Percentiles rank a stretch among this genome's conserved stretches.
phyloP scores from a whole-genome alignment of 2,329 filamentous ascomycete species.

The Ophidiomyces ophidiicola region DNA sequence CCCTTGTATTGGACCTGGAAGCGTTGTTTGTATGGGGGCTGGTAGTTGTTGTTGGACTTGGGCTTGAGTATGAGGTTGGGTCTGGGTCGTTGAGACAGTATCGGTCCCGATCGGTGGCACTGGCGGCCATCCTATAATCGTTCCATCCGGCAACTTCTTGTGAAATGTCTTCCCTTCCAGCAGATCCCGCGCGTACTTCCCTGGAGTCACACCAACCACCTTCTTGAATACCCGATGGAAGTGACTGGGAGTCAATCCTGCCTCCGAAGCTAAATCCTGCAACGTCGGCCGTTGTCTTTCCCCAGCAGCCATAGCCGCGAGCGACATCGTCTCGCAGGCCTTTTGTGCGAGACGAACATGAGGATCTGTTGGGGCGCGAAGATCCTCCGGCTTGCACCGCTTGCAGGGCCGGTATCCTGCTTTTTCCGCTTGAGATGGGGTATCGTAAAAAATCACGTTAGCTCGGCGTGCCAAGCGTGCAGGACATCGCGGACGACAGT shows the following conservation, averaged over 20 bases:
- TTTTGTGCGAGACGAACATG: constrained; percentile 23
- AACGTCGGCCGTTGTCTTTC: constrained; percentile 28
- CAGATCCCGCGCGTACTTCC: constrained; percentile 24
- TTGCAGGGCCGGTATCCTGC: constrained; percentile 46
- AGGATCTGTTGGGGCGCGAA: constrained; percentile 21
- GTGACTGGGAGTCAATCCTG: constrained; percentile 40
- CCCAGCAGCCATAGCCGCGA: constrained; percentile 17
- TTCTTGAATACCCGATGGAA: constrained; percentile 46
- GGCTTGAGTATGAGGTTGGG: neutral
- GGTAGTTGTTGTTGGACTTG: constrained; percentile 1
- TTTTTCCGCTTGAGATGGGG: constrained; percentile 35
- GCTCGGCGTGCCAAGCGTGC: constrained; percentile 47
- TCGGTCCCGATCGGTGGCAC: neutral
- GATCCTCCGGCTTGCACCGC: constrained; percentile 40
- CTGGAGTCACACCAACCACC: constrained; percentile 40
- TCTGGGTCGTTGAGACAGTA: neutral
- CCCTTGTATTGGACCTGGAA: constrained; percentile 2
- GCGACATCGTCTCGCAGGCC: constrained; percentile 25
- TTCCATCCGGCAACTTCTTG: constrained; percentile 14
- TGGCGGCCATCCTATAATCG: constrained; percentile 11
- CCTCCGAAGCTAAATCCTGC: constrained; percentile 36
- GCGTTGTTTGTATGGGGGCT: neutral
- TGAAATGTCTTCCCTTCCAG: constrained; percentile 15
- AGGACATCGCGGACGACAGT: constrained; percentile 45
- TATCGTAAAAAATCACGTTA: constrained; percentile 44